phyloP scores from a whole-genome alignment of 495 filamentous ascomycete species.

The Aspergillus indologenus region DNA sequence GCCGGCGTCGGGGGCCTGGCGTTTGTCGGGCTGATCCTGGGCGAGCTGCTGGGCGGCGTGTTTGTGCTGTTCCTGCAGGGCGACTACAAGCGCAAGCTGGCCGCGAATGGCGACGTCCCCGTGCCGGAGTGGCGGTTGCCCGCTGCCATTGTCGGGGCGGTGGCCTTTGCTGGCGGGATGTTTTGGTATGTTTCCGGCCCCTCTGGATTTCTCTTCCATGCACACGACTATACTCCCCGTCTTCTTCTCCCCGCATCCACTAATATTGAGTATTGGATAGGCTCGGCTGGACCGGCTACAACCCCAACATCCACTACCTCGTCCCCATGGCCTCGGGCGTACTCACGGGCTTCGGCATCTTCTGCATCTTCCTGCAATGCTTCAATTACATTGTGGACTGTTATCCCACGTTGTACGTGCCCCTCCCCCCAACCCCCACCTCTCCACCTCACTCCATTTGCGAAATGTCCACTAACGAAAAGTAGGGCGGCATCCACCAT shows the following conservation, averaged over 20 bases:
- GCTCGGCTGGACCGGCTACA: constrained; percentile 43
- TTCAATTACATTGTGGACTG: constrained; percentile 43
- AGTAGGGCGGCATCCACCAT: constrained; percentile 75
- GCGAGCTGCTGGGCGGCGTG: constrained; percentile 26
- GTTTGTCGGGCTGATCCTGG: constrained; percentile 40
- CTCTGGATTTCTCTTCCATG: too few species aligned
- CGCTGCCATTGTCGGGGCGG: constrained; percentile 48
- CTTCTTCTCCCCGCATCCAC: too few species aligned
- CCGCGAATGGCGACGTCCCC: constrained; percentile 29
- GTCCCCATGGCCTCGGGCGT: constrained; percentile 31
- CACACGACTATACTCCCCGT: too few species aligned
- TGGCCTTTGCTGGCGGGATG: constrained; percentile 50
- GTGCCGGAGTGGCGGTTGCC: constrained; percentile 42
- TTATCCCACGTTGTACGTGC: constrained; percentile 64
- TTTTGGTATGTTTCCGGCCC: constrained; percentile 44
- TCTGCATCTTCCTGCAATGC: constrained; percentile 39
- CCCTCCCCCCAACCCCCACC: background rate
- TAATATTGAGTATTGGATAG: too few species aligned
- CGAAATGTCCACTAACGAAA: constrained; percentile 7
- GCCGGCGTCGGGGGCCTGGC: constrained; percentile 34
- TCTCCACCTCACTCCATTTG: constrained; percentile 12
- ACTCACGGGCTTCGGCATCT: constrained; percentile 34
- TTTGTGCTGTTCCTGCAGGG: constrained; percentile 30
- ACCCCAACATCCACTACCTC: constrained; percentile 33
- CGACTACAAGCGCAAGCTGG: constrained; percentile 30